Evolutionary conservation across 2,329 filamentous ascomycete species (phyloP).

Genomic region (Ascochyta pisi): DNA sequence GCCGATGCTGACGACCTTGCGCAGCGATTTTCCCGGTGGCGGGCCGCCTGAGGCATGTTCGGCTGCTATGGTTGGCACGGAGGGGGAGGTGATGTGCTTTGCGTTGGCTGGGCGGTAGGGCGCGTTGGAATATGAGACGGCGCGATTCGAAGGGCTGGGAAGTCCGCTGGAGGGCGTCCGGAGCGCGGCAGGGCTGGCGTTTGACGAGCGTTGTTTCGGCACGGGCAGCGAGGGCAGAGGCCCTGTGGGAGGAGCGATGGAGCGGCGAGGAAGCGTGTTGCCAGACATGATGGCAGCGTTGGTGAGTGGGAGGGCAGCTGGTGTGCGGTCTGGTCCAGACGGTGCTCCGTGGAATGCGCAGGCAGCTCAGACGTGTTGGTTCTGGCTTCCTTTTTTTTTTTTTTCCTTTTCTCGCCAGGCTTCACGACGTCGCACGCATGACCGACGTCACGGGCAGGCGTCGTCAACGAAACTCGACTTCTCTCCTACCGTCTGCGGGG

Average conservation of each 20-base stretch:
- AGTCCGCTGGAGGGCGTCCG: slow-evolving; percentile 37
- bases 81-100: slow-evolving; percentile 43
- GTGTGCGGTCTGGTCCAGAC: neutral
- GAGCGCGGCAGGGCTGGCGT: slow-evolving; percentile 34
- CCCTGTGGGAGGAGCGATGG: slow-evolving; percentile 71
- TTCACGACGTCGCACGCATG: slow-evolving; percentile 15
- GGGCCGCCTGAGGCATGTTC: slow-evolving; percentile 46
- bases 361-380: neutral
- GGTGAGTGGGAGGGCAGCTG: neutral
- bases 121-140: slow-evolving; percentile 44
- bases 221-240: slow-evolving; percentile 77
- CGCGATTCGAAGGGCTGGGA: slow-evolving; percentile 35
- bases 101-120: slow-evolving; percentile 37
- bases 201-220: slow-evolving; percentile 71
- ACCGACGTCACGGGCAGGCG: slow-evolving; percentile 7
- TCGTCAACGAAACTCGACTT: slow-evolving; percentile 3
- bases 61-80: slow-evolving; percentile 57
- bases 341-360: neutral
- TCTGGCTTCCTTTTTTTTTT: neutral
- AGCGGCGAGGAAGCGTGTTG: slow-evolving; percentile 67
- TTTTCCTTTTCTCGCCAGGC: slow-evolving; percentile 1
- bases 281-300: slow-evolving; percentile 51
- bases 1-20: slow-evolving; percentile 92
- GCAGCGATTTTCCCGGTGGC: slow-evolving; percentile 68
- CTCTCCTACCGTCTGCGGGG: neutral